Evolutionary conservation across 441 rosid genomes (phyloP).

Genomic region (Jatropha multifida): DNA sequence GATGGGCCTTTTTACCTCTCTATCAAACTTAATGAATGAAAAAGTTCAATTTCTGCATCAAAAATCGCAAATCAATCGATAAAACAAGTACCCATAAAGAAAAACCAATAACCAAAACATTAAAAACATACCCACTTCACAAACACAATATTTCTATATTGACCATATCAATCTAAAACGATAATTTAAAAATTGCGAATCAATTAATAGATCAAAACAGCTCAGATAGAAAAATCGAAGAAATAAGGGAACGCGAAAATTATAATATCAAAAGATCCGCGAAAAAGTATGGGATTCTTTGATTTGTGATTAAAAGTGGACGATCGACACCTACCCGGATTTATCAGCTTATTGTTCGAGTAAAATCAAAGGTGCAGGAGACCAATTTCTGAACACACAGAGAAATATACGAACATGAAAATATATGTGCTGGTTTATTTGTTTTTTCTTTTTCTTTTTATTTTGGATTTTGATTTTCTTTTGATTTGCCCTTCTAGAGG

Average conservation of each 20-base stretch:
- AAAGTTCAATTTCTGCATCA: conserved; percentile 21
- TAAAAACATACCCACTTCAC: conserved; percentile 28
- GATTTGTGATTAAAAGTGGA: conserved; percentile 29
- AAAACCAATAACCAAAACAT: conserved; percentile 26
- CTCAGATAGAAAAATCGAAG: background rate
- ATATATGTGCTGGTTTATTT: background rate
- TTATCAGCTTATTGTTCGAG: conserved; percentile 21
- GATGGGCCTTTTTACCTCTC: conserved; percentile 15
- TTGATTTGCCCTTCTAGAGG: background rate
- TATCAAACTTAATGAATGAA: conserved; percentile 15
- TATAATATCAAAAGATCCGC: conserved; percentile 16
- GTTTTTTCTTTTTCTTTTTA: background rate
- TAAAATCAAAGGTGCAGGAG: conserved; percentile 29
- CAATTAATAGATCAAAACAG: conserved; percentile 36
- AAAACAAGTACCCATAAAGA: conserved; percentile 15
- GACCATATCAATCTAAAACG: conserved; percentile 16
- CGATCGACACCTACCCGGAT: conserved; percentile 33
- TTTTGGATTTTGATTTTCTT: background rate
- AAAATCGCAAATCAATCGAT: conserved; percentile 27
- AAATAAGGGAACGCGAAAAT: conserved; percentile 3
- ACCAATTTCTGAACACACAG: conserved; percentile 34
- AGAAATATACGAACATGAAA: background rate
- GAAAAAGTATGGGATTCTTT: conserved; percentile 12
- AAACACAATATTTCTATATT: background rate
- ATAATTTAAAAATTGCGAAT: conserved; percentile 27